A percentile compares a stretch with the other conserved stretches of the same genome.
Conservation (phyloP, 305 asterid species). For the Rubia balearica region DNA sequence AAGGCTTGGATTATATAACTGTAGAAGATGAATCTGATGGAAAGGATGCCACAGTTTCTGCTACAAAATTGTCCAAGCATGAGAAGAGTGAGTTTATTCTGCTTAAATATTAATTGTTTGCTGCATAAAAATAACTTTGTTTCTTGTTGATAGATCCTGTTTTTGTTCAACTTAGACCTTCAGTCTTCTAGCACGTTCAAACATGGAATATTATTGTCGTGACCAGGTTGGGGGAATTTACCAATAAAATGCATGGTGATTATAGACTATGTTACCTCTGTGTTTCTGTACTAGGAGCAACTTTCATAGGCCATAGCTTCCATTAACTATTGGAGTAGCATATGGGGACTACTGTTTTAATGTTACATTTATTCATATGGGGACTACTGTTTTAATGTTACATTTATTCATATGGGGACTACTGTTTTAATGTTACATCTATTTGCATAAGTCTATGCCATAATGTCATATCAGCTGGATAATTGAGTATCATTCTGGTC, state of each 20-base stretch:
- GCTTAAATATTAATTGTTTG: slow-evolving; percentile 11
- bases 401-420: not conserved
- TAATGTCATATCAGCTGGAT: not conserved
- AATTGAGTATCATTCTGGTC: not conserved
- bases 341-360: not conserved
- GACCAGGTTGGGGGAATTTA: not conserved
- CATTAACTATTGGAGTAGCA: not conserved
- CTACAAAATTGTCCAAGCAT: slow-evolving; percentile 19
- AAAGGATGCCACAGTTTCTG: slow-evolving; percentile 33
- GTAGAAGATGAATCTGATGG: slow-evolving; percentile 55
- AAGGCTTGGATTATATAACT: slow-evolving; percentile 40
- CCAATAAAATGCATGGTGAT: not conserved
- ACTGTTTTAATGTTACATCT: not conserved
- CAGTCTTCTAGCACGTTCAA: not conserved
- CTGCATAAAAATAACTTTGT: not conserved
- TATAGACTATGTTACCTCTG: not conserved
- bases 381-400: not conserved
- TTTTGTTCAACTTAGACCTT: not conserved
- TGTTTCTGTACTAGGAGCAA: not conserved
- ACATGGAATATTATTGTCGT: not conserved
- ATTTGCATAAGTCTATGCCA: not conserved
- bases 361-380: not conserved
- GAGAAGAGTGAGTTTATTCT: slow-evolving; percentile 43
- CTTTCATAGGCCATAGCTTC: not conserved
- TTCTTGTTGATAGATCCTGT: slow-evolving; percentile 6